Conservation (phyloP, 2,329 filamentous ascomycete genomes). For the Parafenestella ontariensis region DNA sequence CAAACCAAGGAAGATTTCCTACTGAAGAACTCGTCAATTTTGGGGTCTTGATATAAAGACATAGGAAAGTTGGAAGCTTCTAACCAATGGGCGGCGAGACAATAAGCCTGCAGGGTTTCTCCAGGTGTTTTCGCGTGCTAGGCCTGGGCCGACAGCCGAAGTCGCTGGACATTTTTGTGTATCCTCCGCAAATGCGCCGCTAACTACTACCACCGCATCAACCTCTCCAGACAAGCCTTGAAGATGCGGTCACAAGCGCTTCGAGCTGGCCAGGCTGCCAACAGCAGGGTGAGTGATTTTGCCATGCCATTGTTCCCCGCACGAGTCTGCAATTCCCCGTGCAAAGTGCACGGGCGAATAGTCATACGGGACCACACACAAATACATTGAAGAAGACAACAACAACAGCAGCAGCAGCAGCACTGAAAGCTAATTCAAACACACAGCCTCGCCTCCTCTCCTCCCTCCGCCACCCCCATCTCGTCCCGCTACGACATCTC, state of each 20-base stretch:
- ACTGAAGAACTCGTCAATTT: neutral
- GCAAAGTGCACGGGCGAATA: neutral
- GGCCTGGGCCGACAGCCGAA: slow-evolving; percentile 31
- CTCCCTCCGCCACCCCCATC: slow-evolving; percentile 22
- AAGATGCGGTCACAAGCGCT: slow-evolving; percentile 47
- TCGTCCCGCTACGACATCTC: slow-evolving; percentile 34
- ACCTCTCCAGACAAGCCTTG: slow-evolving; percentile 23
- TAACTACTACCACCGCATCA: slow-evolving; percentile 20
- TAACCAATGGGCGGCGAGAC: slow-evolving; percentile 29
- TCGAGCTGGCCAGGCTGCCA: slow-evolving; percentile 38
- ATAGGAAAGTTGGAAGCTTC: too few species aligned
- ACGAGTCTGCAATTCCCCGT: neutral
- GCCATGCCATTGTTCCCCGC: slow-evolving; percentile 3
- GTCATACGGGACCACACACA: neutral
- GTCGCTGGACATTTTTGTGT: slow-evolving; percentile 41
- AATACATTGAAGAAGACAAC: neutral
- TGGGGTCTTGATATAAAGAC: too few species aligned
- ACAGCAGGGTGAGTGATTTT: slow-evolving; percentile 39
- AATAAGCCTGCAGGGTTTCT: slow-evolving; percentile 21
- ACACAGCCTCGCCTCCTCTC: slow-evolving; percentile 33
- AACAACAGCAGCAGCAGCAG: neutral
- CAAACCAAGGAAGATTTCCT: neutral
- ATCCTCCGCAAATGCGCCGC: slow-evolving; percentile 11
- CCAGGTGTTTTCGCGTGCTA: slow-evolving; percentile 24
- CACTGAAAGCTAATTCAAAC: slow-evolving; percentile 11